A percentile compares a stretch with the other conserved stretches of the same genome.
phyloP scores from a whole-genome alignment of 1,139 yeast genomes.

The Taphrina sp. region DNA sequence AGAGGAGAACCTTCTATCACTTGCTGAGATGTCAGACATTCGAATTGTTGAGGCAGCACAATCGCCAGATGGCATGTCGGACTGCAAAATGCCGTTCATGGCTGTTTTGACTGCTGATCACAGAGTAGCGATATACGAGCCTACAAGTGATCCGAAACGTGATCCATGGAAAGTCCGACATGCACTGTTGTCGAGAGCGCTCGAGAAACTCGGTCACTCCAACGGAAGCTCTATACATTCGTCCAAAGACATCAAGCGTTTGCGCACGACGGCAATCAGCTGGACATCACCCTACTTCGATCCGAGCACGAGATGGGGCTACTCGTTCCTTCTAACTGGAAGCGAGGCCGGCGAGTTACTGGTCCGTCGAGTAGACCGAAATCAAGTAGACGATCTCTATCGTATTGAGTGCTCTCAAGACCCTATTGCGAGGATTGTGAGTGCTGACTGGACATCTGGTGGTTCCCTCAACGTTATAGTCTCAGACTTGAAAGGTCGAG shows the following conservation, averaged over 20 bases:
- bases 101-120: conserved; percentile 15
- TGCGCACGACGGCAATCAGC: conserved; percentile 1
- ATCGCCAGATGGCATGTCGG: conserved; percentile 1
- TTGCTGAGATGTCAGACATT: not conserved
- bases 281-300: conserved; percentile 7
- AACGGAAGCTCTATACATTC: not conserved
- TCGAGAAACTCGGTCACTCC: not conserved
- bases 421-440: not conserved
- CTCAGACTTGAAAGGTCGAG: not conserved
- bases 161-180: conserved; percentile 10
- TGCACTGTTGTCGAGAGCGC: not conserved
- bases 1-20: too few relatives aligned
- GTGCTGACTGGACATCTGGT: not conserved
- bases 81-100: not conserved
- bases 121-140: conserved; percentile 1
- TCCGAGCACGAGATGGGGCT: not conserved
- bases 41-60: not conserved
- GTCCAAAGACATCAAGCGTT: not conserved
- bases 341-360: conserved; percentile 4
- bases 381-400: too few relatives aligned
- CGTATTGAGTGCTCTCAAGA: not conserved
- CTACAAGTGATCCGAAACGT: conserved; percentile 7
- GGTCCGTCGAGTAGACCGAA: too few relatives aligned
- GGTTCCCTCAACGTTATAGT: not conserved
- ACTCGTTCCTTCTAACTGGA: conserved; percentile 11